phyloP scores from a whole-genome alignment of 306 rosid species.

The Fragaria vesca region DNA sequence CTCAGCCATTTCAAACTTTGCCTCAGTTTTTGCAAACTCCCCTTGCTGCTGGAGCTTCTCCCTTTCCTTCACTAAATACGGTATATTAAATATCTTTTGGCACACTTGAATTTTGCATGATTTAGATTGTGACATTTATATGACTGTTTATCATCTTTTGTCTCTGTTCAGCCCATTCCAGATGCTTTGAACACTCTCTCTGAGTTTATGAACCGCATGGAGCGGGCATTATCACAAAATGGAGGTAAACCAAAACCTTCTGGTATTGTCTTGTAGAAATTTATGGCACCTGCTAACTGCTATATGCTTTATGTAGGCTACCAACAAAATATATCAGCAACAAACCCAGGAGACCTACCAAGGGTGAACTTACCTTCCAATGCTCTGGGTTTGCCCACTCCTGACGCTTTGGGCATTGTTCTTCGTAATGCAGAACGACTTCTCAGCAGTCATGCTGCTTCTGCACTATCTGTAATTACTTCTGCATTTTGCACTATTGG shows the following conservation, averaged over 20 bases:
- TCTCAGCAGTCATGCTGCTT: conserved; percentile 64
- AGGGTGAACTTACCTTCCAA: conserved; percentile 71
- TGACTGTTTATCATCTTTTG: conserved; percentile 1
- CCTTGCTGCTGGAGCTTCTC: conserved; percentile 55
- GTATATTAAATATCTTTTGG: conserved; percentile 40
- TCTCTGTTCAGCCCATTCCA: conserved; percentile 77
- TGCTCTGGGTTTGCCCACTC: conserved; percentile 73
- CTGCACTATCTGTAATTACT: conserved; percentile 80
- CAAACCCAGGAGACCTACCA: conserved; percentile 43
- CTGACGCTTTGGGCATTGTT: conserved; percentile 76
- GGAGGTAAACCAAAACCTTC: conserved; percentile 37
- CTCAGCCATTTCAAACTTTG: conserved; percentile 57
- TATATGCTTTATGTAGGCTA: conserved; percentile 44
- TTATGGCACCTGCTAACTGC: conserved; percentile 12
- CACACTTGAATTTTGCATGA: conserved; percentile 11
- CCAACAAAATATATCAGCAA: conserved; percentile 44
- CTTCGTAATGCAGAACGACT: conserved; percentile 69
- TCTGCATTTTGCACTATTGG: background rate
- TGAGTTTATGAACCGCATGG: conserved; percentile 83
- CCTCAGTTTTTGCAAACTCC: conserved; percentile 79
- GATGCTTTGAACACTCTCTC: conserved; percentile 71
- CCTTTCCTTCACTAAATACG: conserved; percentile 64
- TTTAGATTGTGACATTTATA: conserved; percentile 8
- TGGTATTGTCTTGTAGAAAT: conserved; percentile 12
- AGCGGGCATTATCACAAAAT: conserved; percentile 63